These are phyloP conservation scores for Ophiosphaerella korrae DNA, from an alignment of 2,329 filamentous ascomycete species.

Conservation along the genomic window DNA sequence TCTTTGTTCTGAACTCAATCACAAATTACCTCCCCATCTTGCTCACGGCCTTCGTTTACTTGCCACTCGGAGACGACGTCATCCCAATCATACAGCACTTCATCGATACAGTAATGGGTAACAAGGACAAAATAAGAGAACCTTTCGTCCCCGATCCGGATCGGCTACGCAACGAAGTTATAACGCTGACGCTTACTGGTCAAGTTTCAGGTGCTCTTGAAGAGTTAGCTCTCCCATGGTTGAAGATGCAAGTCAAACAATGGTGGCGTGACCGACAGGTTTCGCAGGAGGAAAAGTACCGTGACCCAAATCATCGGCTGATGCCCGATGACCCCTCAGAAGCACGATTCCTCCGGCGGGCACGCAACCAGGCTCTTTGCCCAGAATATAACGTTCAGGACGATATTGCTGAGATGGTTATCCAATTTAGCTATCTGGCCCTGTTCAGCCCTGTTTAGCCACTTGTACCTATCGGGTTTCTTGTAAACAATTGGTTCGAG, in stretches of 20 bases:
- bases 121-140: conserved; percentile 11
- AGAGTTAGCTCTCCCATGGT: conserved; percentile 37
- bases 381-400: conserved; percentile 43
- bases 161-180: conserved; percentile 40
- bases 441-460: conserved; percentile 45
- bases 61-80: conserved; percentile 33
- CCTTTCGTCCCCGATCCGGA: conserved; percentile 35
- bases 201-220: conserved; percentile 37
- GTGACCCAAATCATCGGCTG: not conserved
- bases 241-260: conserved; percentile 33
- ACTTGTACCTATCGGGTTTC: conserved; percentile 41
- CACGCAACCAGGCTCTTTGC: conserved; percentile 35
- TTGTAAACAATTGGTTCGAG: conserved; percentile 46
- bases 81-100: conserved; percentile 29
- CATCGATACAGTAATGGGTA: conserved; percentile 21
- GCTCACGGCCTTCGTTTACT: conserved; percentile 41
- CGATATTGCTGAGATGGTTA: conserved; percentile 43
- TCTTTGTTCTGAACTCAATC: conserved; percentile 43
- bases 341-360: conserved; percentile 33
- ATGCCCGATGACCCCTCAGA: conserved; percentile 34
- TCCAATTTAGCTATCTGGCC: conserved; percentile 44
- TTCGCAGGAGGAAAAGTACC: conserved; percentile 2
- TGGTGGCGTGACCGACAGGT: conserved; percentile 38
- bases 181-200: conserved; percentile 40
- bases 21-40: conserved; percentile 44